phyloP scores from a whole-genome alignment of 192 early-diverging fungal species.

The Allomyces javanicus region DNA sequence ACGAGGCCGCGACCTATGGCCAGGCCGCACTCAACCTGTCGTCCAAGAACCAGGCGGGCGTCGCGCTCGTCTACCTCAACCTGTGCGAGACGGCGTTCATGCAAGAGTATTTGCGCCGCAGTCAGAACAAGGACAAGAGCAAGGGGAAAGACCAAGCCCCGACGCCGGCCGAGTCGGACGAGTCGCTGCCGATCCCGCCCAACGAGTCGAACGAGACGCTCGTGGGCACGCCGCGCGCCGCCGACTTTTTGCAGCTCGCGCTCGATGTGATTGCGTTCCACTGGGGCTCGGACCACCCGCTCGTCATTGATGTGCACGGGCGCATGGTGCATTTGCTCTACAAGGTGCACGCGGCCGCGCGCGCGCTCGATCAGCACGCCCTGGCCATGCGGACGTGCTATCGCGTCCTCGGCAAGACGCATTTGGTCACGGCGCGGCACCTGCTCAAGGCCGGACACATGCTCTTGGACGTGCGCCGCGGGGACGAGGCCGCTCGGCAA shows the following conservation, averaged over 20 bases:
- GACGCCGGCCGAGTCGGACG: background rate
- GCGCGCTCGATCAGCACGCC: constrained; percentile 19
- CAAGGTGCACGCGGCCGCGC: constrained; percentile 5
- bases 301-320: constrained; percentile 23
- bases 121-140: background rate
- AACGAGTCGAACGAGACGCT: background rate
- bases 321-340: constrained; percentile 15
- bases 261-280: constrained; percentile 10
- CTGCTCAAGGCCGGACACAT: constrained; percentile 9
- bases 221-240: background rate
- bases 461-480: background rate
- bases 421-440: constrained; percentile 24
- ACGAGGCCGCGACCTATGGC: constrained; percentile 29
- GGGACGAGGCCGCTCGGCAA: background rate
- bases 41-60: background rate
- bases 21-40: constrained; percentile 11
- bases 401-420: constrained; percentile 19
- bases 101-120: background rate
- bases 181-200: background rate
- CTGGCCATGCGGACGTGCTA: constrained; percentile 16
- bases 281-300: constrained; percentile 18
- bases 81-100: too few species aligned
- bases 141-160: background rate
- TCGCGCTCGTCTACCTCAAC: background rate
- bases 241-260: background rate